A percentile compares a stretch with the other conserved stretches of the same genome.
Evolutionary conservation across 352 stramenopile species (phyloP).

Genomic region (Plasmopara muralis): DNA sequence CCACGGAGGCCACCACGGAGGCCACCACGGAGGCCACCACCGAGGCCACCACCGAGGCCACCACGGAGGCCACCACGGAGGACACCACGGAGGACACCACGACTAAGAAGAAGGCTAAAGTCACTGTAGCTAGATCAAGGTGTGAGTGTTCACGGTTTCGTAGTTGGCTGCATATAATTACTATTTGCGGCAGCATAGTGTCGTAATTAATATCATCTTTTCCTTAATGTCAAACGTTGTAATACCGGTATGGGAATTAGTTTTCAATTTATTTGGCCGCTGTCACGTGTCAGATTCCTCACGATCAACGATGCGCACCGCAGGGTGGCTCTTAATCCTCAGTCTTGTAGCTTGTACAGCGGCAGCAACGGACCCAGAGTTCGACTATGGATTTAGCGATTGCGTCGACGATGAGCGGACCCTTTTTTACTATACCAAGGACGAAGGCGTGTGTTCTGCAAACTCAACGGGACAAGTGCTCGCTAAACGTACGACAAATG

Average conservation of each 20-base stretch:
- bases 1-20: constrained; percentile 3
- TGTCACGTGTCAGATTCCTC: constrained; percentile 7
- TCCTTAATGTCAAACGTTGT: neutral
- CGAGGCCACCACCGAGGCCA: too few species aligned
- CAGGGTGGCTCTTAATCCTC: constrained; percentile 3
- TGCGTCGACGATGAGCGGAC: constrained; percentile 70
- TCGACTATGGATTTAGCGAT: constrained; percentile 73
- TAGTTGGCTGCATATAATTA: neutral
- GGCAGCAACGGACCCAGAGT: constrained; percentile 10
- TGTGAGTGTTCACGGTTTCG: neutral
- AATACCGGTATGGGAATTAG: neutral
- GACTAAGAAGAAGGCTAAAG: too few species aligned
- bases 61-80: neutral
- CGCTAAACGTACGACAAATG: constrained; percentile 35
- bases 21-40: neutral
- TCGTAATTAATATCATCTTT: constrained; percentile 2
- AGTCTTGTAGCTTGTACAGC: constrained; percentile 1
- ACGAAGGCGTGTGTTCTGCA: constrained; percentile 37
- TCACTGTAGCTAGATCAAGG: too few species aligned
- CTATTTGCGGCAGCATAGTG: neutral
- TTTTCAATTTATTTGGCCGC: constrained; percentile 6
- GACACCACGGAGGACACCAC: neutral
- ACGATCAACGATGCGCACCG: constrained; percentile 11
- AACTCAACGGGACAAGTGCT: constrained; percentile 30
- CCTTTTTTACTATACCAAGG: constrained; percentile 69